A percentile compares a stretch with the other conserved stretches of the same genome.
Evolutionary conservation across 2,329 filamentous ascomycete genomes (phyloP).

Genomic region (Arthrobotrys entomopaga): DNA sequence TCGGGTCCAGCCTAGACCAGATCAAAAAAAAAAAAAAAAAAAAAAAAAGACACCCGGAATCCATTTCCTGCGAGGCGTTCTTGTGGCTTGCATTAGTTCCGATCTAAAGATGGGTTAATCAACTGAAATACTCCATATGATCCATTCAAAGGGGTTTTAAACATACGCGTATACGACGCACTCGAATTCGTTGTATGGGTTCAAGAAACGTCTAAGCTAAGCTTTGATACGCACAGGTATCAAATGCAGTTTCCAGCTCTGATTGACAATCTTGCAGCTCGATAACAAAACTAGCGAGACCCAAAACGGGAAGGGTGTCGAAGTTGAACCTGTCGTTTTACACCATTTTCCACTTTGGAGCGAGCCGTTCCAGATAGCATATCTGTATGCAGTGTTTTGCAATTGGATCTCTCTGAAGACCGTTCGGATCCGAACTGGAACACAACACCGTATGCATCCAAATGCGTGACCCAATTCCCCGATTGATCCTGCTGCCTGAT

Average conservation of each 20-base stretch:
- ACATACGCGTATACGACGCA: too few relatives aligned
- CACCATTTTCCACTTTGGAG: too few relatives aligned
- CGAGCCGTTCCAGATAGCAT: too few relatives aligned
- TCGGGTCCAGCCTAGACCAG: background rate
- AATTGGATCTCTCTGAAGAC: background rate
- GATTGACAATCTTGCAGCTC: slow-evolving; percentile 3
- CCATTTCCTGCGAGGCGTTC: slow-evolving; percentile 53
- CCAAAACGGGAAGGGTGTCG: too few relatives aligned
- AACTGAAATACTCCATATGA: slow-evolving; percentile 10
- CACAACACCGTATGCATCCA: background rate
- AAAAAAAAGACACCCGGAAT: slow-evolving; percentile 22
- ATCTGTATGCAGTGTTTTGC: too few relatives aligned
- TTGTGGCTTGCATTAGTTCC: slow-evolving; percentile 44
- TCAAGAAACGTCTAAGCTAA: too few relatives aligned
- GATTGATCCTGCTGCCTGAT: slow-evolving; percentile 54
- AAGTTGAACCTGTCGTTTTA: too few relatives aligned
- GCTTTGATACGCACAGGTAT: too few relatives aligned
- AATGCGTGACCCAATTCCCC: background rate
- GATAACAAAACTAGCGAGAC: too few relatives aligned
- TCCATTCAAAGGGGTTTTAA: too few relatives aligned
- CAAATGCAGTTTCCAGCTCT: slow-evolving; percentile 16
- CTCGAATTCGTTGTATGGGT: too few relatives aligned
- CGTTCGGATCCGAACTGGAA: background rate
- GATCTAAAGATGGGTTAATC: slow-evolving; percentile 41
- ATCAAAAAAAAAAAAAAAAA: background rate